A percentile compares a stretch with the other conserved stretches of the same genome.
These are phyloP conservation scores for Lyophyllum shimeji DNA, from an alignment of 768 basidiomycete species.

Conservation along the genomic window DNA sequence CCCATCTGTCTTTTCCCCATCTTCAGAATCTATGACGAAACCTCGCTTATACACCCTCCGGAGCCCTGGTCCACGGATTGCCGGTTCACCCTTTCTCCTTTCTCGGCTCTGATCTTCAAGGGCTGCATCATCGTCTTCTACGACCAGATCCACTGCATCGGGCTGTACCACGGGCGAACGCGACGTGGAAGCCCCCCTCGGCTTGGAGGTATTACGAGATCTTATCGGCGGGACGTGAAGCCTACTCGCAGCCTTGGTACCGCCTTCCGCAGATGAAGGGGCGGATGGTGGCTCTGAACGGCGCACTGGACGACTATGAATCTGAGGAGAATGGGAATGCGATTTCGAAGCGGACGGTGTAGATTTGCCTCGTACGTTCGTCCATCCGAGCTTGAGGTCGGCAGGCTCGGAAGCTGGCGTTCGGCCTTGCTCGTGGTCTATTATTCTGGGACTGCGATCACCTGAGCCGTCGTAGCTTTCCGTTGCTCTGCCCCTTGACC, in stretches of 20 bases:
- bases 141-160: slow-evolving; percentile 89
- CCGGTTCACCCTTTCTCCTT: slow-evolving; percentile 64
- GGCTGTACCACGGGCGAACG: slow-evolving; percentile 39
- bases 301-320: slow-evolving; percentile 6
- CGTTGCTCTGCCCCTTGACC: slow-evolving; percentile 1
- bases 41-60: slow-evolving; percentile 55
- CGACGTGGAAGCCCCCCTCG: slow-evolving; percentile 13
- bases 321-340: slow-evolving; percentile 24
- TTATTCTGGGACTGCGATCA: slow-evolving; percentile 26
- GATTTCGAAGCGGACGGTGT: slow-evolving; percentile 15
- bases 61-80: slow-evolving; percentile 37
- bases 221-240: slow-evolving; percentile 29
- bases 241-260: slow-evolving; percentile 22
- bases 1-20: slow-evolving; percentile 30
- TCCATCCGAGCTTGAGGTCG: slow-evolving; percentile 50
- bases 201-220: slow-evolving; percentile 31
- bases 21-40: slow-evolving; percentile 37
- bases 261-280: slow-evolving; percentile 27
- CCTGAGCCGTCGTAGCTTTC: not conserved
- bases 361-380: slow-evolving; percentile 16
- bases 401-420: slow-evolving; percentile 28
- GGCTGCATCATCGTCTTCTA: slow-evolving; percentile 62
- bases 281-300: slow-evolving; percentile 14
- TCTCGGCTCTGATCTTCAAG: slow-evolving; percentile 53
- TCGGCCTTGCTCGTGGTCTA: slow-evolving; percentile 49